Conservation (phyloP, 805 yeast genomes). For the Grigorovia humatica region DNA sequence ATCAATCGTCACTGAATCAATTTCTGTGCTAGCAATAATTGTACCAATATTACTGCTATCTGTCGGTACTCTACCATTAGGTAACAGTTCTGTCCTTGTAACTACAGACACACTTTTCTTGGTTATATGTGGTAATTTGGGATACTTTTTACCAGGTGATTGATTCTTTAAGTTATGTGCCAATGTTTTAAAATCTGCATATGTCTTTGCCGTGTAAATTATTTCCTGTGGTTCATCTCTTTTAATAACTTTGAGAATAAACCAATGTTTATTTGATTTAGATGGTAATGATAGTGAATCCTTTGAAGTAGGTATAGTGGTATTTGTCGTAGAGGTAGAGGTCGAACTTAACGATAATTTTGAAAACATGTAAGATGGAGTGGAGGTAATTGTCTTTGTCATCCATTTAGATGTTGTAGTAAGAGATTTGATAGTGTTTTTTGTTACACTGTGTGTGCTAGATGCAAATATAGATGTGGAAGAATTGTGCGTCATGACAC, state of each 20-base stretch:
- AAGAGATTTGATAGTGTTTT: slow-evolving; percentile 5
- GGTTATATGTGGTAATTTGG: slow-evolving; percentile 48
- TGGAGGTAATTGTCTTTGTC: slow-evolving; percentile 16
- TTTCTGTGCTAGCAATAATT: neutral
- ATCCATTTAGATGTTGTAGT: slow-evolving; percentile 20
- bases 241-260: slow-evolving; percentile 38
- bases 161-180: slow-evolving; percentile 40
- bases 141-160: slow-evolving; percentile 63
- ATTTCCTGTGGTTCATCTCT: slow-evolving; percentile 26
- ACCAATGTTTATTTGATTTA: slow-evolving; percentile 27
- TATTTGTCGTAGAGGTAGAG: neutral
- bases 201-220: slow-evolving; percentile 47
- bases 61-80: slow-evolving; percentile 2
- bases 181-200: slow-evolving; percentile 55
- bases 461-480: neutral
- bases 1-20: neutral
- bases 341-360: slow-evolving; percentile 18
- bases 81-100: slow-evolving; percentile 5
- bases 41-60: neutral
- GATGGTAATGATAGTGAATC: neutral
- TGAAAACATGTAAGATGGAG: slow-evolving; percentile 19
- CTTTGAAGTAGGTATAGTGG: neutral
- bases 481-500: neutral
- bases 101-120: slow-evolving; percentile 28
- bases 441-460: slow-evolving; percentile 1